These are phyloP conservation scores for Linderniella brevidens DNA, from an alignment of 257 asterid species.

Conservation along the genomic window DNA sequence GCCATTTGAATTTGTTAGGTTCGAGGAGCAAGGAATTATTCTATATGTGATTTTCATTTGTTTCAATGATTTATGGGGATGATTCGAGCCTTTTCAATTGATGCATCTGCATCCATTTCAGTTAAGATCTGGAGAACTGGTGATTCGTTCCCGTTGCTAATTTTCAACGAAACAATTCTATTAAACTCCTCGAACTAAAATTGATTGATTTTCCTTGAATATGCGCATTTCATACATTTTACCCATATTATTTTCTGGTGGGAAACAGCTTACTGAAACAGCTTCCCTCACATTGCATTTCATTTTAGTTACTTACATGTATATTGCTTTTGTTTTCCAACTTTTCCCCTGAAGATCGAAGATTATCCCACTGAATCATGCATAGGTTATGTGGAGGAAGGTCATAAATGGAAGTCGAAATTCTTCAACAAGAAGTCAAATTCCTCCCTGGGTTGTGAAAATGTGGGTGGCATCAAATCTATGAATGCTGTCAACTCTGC, in stretches of 20 bases:
- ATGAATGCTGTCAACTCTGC: slow-evolving; percentile 31
- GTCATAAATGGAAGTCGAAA: slow-evolving; percentile 25
- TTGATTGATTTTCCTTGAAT: too few relatives aligned
- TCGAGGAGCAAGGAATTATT: too few relatives aligned
- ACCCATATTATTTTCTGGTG: slow-evolving; percentile 6
- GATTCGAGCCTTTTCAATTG: too few relatives aligned
- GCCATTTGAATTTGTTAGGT: too few relatives aligned
- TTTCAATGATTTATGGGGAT: too few relatives aligned
- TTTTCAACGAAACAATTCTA: too few relatives aligned
- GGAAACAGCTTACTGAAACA: neutral
- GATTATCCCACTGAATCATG: slow-evolving; percentile 59
- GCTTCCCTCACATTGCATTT: too few relatives aligned
- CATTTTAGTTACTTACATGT: slow-evolving; percentile 10
- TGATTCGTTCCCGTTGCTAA: too few relatives aligned
- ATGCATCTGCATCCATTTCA: too few relatives aligned
- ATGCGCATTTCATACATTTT: neutral
- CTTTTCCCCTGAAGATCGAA: slow-evolving; percentile 43
- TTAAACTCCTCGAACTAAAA: too few relatives aligned
- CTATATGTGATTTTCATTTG: too few relatives aligned
- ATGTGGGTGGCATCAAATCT: slow-evolving; percentile 15
- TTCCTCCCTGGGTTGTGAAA: slow-evolving; percentile 17
- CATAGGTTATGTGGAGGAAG: slow-evolving; percentile 32
- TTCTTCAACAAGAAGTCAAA: slow-evolving; percentile 20
- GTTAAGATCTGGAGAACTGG: too few relatives aligned
- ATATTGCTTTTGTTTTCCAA: slow-evolving; percentile 13